Evolutionary conservation across 148 eudicot species (phyloP), one percentile per base, ranked within the genome.

Genomic region (Beta vulgaris): DNA sequence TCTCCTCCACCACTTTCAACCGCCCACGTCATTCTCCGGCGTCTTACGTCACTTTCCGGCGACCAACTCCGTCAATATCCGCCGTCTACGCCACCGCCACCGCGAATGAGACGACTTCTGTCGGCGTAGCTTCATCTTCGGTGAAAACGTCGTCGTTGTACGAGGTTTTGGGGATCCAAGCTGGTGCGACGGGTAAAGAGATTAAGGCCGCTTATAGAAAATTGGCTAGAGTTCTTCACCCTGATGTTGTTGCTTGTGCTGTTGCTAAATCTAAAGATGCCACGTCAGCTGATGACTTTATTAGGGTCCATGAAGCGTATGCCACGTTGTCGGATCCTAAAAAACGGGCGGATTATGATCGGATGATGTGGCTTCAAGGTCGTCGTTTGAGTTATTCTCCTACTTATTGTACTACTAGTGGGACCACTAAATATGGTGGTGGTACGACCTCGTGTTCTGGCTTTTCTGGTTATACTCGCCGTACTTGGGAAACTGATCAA

Each of bases 401-500:
- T 43, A 76, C 51, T 21, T 76, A 69, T 49, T 74, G 77, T 72
- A 1, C 72, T 16, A 29, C 60, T n/a, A 11, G 29, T 61, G 67
- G 15, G 25, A 1, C 48, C 16, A 60, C 39, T n/a, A 76, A 29
- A 29, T 43, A 44, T 8, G 69, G 15, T 23, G 32, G 39, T 16
- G 72, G 8, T 1, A 67, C 81, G 44, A 51, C 79, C 63, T 25
- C 82, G 73, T 39, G 11, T 66, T 40, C 64, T 8, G 51, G 79
- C 8, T 71, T 62, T 71, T 71, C 73, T 14, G 81, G 86, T 23
- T 76, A 73, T 36, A 44, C 74, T 4, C 62, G 85, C 35, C 80
- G 90, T 48, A 81, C 51, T 12, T 90, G 94, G 94, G 91, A 90
- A 77, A 90, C 91, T 21, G 94, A 90, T 42, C 94, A 90, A 77